Evolutionary conservation across 495 filamentous ascomycete species (phyloP).

Genomic region (Penicillium salamii): DNA sequence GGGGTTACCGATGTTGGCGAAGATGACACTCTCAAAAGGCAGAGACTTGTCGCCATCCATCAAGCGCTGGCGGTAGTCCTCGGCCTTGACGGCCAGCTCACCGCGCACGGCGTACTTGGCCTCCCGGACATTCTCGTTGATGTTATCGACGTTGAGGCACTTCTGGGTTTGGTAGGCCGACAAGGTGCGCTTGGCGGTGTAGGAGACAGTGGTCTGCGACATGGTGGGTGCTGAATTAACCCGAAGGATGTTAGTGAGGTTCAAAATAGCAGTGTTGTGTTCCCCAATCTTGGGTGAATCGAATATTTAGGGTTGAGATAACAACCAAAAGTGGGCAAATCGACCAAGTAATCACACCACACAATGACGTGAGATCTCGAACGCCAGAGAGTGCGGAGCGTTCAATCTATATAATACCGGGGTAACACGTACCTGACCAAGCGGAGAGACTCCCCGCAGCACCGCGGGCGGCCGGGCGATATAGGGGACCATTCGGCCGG

Average conservation of each 20-base stretch:
- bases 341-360: background rate
- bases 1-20: constrained; percentile 97
- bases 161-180: constrained; percentile 49
- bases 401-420: constrained; percentile 21
- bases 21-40: constrained; percentile 87
- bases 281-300: background rate
- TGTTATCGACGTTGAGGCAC: constrained; percentile 78
- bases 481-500: constrained; percentile 37
- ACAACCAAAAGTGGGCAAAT: background rate
- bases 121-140: constrained; percentile 79
- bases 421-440: constrained; percentile 30
- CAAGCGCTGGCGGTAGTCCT: constrained; percentile 78
- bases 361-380: background rate
- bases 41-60: constrained; percentile 58
- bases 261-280: background rate
- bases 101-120: constrained; percentile 97
- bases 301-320: background rate
- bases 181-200: constrained; percentile 48
- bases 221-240: constrained; percentile 25
- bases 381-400: background rate
- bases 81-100: constrained; percentile 86
- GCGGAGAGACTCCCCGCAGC: constrained; percentile 29
- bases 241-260: constrained; percentile 20
- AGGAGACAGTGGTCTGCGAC: constrained; percentile 32
- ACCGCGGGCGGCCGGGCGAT: constrained; percentile 22